Conservation (phyloP, 495 filamentous ascomycete species). For the Podospora australis region DNA sequence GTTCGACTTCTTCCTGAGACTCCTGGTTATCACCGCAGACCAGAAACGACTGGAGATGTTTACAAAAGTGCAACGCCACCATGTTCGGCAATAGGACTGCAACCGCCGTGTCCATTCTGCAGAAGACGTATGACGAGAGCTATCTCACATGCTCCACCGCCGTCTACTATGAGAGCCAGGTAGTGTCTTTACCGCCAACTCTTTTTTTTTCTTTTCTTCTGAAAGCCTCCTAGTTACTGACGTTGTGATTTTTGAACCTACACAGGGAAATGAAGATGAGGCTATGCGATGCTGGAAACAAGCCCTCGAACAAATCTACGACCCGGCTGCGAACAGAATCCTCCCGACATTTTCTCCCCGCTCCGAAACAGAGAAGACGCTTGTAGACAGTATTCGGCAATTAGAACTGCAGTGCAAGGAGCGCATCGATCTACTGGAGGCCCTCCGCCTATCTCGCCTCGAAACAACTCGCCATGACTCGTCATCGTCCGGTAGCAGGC, state of each 20-base stretch:
- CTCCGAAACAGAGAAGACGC: conserved; percentile 76
- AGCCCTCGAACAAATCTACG: conserved; percentile 85
- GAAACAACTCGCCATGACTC: conserved; percentile 41
- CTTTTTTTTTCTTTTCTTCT: no score
- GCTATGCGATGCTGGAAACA: conserved; percentile 87
- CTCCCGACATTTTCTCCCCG: conserved; percentile 63
- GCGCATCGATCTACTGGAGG: conserved; percentile 80
- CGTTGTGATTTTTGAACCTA: no score
- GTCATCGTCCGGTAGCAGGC: background rate
- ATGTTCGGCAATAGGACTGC: conserved; percentile 73
- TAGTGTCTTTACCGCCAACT: no score
- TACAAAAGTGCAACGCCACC: conserved; percentile 7
- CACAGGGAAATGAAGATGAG: conserved; percentile 90
- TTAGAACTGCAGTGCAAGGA: conserved; percentile 93
- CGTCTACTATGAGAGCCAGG: conserved; percentile 90
- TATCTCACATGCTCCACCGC: conserved; percentile 91
- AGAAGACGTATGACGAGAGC: conserved; percentile 97
- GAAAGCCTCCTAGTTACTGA: background rate
- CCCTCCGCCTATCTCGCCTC: conserved; percentile 67
- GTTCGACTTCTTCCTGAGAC: no score
- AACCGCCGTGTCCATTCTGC: conserved; percentile 62
- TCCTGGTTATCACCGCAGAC: no score
- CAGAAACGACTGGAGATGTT: conserved; percentile 10
- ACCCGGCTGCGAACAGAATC: conserved; percentile 72
- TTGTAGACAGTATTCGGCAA: conserved; percentile 72